Conservation (phyloP, 768 basidiomycete species). For the Suillus discolor region DNA sequence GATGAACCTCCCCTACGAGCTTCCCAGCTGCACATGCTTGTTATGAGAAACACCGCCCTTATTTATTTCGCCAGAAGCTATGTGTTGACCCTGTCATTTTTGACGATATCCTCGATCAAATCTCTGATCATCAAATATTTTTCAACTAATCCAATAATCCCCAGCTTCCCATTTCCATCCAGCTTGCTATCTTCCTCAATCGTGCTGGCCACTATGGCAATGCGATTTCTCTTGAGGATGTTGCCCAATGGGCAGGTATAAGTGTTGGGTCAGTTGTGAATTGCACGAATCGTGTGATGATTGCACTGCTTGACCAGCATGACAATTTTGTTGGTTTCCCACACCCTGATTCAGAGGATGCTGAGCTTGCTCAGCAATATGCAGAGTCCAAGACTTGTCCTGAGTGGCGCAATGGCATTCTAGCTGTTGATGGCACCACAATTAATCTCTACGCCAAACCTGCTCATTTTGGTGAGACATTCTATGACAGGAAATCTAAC, state of each 20-base stretch:
- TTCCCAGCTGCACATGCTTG: not conserved
- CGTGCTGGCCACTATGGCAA: no score
- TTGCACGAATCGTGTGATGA: conserved; percentile 20
- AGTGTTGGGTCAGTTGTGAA: not conserved
- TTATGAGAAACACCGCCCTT: not conserved
- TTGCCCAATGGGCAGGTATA: no score
- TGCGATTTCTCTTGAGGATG: no score
- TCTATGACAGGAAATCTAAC: conserved; percentile 21
- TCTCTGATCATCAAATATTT: no score
- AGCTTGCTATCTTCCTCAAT: no score
- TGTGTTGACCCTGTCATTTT: not conserved
- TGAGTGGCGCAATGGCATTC: conserved; percentile 40
- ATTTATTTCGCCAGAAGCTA: not conserved
- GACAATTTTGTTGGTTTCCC: conserved; percentile 9
- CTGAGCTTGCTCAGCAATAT: conserved; percentile 37
- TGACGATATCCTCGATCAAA: no score
- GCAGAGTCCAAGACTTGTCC: conserved; percentile 35
- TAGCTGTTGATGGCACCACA: conserved; percentile 41
- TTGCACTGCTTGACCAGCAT: conserved; percentile 19
- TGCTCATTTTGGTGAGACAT: conserved; percentile 12
- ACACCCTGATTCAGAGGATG: conserved; percentile 9
- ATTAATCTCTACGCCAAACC: conserved; percentile 14
- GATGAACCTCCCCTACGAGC: not conserved
- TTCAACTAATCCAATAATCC: no score
- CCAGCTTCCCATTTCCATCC: no score